Evolutionary conservation across 2,329 filamentous ascomycete species (phyloP).

Genomic region (Cladosporium sp.): DNA sequence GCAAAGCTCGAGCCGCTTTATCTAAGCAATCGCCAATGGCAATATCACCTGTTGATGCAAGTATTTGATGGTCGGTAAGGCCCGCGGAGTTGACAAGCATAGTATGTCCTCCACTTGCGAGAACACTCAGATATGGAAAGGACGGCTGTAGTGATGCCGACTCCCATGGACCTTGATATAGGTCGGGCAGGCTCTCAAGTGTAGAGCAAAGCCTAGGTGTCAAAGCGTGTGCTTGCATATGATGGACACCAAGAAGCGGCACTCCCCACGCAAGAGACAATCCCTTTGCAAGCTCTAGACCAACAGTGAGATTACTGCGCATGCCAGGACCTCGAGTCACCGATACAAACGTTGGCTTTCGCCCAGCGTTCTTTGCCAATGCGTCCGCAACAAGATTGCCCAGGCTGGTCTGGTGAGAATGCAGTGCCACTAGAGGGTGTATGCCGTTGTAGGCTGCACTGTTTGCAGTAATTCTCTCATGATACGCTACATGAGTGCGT

Average conservation of each 20-base stretch:
- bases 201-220: slow-evolving; percentile 66
- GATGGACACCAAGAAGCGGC: slow-evolving; percentile 81
- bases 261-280: slow-evolving; percentile 77
- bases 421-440: slow-evolving; percentile 69
- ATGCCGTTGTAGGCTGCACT: slow-evolving; percentile 72
- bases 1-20: slow-evolving; percentile 72
- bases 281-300: slow-evolving; percentile 81
- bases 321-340: slow-evolving; percentile 91
- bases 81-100: slow-evolving; percentile 72
- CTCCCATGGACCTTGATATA: not conserved
- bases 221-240: slow-evolving; percentile 95
- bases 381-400: slow-evolving; percentile 56
- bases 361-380: not conserved
- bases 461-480: slow-evolving; percentile 77
- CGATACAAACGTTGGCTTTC: slow-evolving; percentile 74
- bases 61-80: slow-evolving; percentile 65
- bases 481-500: slow-evolving; percentile 53
- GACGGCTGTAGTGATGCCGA: slow-evolving; percentile 38
- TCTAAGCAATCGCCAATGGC: slow-evolving; percentile 89
- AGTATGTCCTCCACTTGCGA: slow-evolving; percentile 90
- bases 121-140: slow-evolving; percentile 83
- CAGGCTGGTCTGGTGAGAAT: slow-evolving; percentile 70
- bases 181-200: not conserved
- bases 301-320: slow-evolving; percentile 70
- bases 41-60: slow-evolving; percentile 72